phyloP scores from a whole-genome alignment of 805 yeast genomes.

The Candida krabiensis region DNA sequence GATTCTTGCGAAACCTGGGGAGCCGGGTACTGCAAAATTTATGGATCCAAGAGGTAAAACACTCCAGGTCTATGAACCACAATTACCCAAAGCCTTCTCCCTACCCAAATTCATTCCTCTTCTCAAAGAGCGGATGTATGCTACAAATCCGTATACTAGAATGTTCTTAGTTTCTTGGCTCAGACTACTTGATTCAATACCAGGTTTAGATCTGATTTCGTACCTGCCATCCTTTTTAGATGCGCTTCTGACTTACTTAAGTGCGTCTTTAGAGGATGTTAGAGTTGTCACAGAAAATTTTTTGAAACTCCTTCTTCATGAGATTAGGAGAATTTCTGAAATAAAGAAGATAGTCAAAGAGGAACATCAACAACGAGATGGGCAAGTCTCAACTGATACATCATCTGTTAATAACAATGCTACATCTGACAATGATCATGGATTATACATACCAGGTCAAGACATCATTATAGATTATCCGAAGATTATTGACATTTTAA shows the following conservation, averaged over 20 bases:
- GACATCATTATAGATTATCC: constrained; percentile 81
- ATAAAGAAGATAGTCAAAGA: constrained; percentile 54
- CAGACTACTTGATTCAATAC: constrained; percentile 86
- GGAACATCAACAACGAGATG: constrained; percentile 20
- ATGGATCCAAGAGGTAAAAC: constrained; percentile 60
- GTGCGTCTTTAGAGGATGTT: constrained; percentile 84
- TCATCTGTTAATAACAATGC: constrained; percentile 15
- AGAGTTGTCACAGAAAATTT: constrained; percentile 81
- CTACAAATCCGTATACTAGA: constrained; percentile 89
- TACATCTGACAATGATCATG: constrained; percentile 44
- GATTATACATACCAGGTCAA: constrained; percentile 69
- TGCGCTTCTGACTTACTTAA: constrained; percentile 75
- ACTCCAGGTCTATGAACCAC: constrained; percentile 57
- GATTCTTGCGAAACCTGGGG: constrained; percentile 46
- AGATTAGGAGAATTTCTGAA: constrained; percentile 73
- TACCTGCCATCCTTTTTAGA: constrained; percentile 88
- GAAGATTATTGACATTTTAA: constrained; percentile 74
- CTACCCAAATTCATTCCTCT: constrained; percentile 86
- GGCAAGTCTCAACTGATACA: constrained; percentile 2
- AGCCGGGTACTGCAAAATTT: constrained; percentile 40
- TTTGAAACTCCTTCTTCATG: constrained; percentile 72
- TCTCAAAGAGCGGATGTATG: constrained; percentile 86
- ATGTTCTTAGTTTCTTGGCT: constrained; percentile 94
- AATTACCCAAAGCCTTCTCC: constrained; percentile 70
- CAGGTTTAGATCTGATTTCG: constrained; percentile 83